Evolutionary conservation across 352 stramenopile genomes (phyloP).

Genomic region (Hyaloperonospora arabidopsidis): DNA sequence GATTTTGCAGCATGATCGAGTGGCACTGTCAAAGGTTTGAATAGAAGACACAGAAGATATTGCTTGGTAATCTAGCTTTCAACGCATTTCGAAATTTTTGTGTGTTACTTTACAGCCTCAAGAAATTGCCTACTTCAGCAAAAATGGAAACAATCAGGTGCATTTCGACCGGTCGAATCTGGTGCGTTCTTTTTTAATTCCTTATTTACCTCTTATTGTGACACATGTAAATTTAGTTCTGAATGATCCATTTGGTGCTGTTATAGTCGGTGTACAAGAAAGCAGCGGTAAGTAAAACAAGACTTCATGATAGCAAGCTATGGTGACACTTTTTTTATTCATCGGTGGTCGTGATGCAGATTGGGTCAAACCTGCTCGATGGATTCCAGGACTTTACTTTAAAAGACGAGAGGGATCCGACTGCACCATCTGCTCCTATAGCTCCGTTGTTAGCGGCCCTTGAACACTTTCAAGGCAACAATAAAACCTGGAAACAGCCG

Average conservation of each 20-base stretch:
- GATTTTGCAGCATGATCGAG: slow-evolving; percentile 19
- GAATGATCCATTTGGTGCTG: too few species aligned
- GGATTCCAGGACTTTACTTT: slow-evolving; percentile 43
- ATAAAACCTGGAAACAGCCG: slow-evolving; percentile 9
- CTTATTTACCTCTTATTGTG: slow-evolving; percentile 21
- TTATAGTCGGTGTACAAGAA: too few species aligned
- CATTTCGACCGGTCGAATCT: slow-evolving; percentile 58
- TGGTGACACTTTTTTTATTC: too few species aligned
- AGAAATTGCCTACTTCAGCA: slow-evolving; percentile 66
- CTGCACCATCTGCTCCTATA: slow-evolving; percentile 38
- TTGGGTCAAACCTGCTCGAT: slow-evolving; percentile 51
- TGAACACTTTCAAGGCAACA: slow-evolving; percentile 32
- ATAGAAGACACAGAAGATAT: background rate
- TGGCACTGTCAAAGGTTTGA: slow-evolving; percentile 16
- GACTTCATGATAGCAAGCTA: too few species aligned
- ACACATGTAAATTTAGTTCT: too few species aligned
- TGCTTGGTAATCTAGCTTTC: background rate
- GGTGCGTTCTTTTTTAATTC: slow-evolving; percentile 24
- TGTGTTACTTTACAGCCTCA: slow-evolving; percentile 27
- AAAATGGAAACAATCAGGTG: slow-evolving; percentile 33
- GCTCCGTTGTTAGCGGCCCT: slow-evolving; percentile 40
- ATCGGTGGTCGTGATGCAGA: background rate
- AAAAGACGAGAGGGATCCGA: slow-evolving; percentile 45
- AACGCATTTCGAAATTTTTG: background rate
- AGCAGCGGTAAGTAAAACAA: too few species aligned